Conservation (phyloP, 2,329 filamentous ascomycete species). For the Aspergillus ustus region DNA sequence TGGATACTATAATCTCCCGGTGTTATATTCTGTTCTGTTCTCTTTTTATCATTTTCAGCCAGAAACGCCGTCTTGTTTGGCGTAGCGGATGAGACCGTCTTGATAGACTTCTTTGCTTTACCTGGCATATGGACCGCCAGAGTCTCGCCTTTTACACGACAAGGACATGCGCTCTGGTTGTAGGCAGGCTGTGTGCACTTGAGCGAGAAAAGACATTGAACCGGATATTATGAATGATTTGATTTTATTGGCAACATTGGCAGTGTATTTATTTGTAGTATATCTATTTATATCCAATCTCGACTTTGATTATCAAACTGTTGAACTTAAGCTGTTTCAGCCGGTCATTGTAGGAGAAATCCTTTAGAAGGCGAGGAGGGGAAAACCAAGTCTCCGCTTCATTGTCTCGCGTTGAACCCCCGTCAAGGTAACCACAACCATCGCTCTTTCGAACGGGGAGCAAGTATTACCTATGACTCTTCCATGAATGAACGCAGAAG, state of each 20-base stretch:
- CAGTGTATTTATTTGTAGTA: constrained; percentile 23
- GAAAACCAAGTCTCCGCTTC: background rate
- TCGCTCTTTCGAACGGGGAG: background rate
- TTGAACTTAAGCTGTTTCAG: background rate
- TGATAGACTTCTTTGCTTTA: constrained; percentile 37
- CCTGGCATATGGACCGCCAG: constrained; percentile 21
- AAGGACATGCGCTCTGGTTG: constrained; percentile 23
- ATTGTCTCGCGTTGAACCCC: no score
- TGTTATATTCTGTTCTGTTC: constrained; percentile 22
- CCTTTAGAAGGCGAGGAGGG: background rate
- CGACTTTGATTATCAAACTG: constrained; percentile 7
- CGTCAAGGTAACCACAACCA: background rate
- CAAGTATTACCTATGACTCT: background rate
- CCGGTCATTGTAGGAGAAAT: background rate
- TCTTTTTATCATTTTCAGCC: constrained; percentile 16
- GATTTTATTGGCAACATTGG: constrained; percentile 20
- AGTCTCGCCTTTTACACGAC: constrained; percentile 15
- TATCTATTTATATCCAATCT: constrained; percentile 22
- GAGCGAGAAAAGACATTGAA: constrained; percentile 35
- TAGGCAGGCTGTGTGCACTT: constrained; percentile 32
- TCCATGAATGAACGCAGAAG: background rate
- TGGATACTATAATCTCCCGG: constrained; percentile 28
- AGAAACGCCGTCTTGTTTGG: constrained; percentile 30
- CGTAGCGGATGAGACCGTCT: constrained; percentile 35
- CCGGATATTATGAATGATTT: constrained; percentile 18